Conservation (phyloP, 306 rosid genomes). For the Elaeagnus macrophylla region DNA sequence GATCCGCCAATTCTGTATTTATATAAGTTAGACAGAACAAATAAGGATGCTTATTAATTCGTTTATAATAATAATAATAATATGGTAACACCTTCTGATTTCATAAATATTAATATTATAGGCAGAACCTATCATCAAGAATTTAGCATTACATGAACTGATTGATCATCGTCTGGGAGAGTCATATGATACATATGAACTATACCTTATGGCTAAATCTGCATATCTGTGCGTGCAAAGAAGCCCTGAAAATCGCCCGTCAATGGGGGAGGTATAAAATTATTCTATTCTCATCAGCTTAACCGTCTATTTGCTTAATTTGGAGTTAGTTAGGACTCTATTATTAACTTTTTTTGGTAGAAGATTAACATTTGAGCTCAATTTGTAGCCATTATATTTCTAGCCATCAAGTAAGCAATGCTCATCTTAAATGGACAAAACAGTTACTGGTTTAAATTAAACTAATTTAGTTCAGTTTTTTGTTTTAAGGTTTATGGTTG, state of each 20-base stretch:
- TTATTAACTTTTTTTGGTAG: too few relatives aligned
- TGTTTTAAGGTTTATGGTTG: too few relatives aligned
- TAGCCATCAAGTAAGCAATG: too few relatives aligned
- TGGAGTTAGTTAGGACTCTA: background rate
- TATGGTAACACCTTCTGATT: background rate
- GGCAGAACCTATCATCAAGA: conserved; percentile 60
- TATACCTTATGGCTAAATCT: conserved; percentile 66
- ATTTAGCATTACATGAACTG: conserved; percentile 56
- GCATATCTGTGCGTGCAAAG: conserved; percentile 54
- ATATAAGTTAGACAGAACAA: background rate
- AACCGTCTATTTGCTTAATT: background rate
- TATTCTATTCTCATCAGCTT: background rate
- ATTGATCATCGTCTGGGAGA: conserved; percentile 60
- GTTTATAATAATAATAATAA: background rate
- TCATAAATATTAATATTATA: conserved; percentile 14
- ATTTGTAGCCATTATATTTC: too few relatives aligned
- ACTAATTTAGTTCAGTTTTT: too few relatives aligned
- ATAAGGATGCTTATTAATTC: background rate
- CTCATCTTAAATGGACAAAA: too few relatives aligned
- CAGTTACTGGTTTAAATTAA: too few relatives aligned
- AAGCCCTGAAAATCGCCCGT: conserved; percentile 60
- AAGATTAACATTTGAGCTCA: too few relatives aligned
- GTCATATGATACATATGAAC: conserved; percentile 43
- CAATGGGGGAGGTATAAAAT: conserved; percentile 57
- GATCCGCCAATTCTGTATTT: too few relatives aligned